Evolutionary conservation across 352 stramenopile species (phyloP), one percentile per base, ranked within the genome.

Genomic region (Globisporangium sylvaticum): DNA sequence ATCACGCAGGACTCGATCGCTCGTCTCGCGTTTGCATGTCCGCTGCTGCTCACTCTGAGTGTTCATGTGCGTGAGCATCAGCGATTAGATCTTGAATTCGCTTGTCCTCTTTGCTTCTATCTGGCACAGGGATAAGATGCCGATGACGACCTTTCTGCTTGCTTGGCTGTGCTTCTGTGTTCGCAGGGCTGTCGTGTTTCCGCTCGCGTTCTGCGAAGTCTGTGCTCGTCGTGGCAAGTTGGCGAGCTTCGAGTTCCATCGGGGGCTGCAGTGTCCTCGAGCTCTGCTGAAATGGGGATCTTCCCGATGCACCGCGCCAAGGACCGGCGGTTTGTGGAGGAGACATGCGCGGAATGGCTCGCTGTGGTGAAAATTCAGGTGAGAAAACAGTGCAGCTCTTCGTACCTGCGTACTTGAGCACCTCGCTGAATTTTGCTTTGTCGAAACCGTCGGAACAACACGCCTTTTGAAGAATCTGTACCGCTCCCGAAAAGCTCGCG

Each of bases 221-320:
- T 92, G 25, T 83, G 83, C 55, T 84, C 83, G 1, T 91, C 77
- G 5, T 94, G 86, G 86, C 74, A 73, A 22, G 87, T 92, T 61
- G 80, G 72, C 0, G 75, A 79, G 27, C 66, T 92, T 7, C 75
- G 78, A 7, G 60, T 89, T 5, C 76, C 74, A 3, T 57, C 67
- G 12, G 62, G 71, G 22, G 57, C 61, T 27, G 69, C 63, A 15
- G 69, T 71, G 1, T 68, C 59, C 1, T 69, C 66, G 3, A 65
- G 46, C 29, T 48, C 55, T 20, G 58, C 48, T 2, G 77, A 90
- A 9, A 66, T 88, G n/a, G 86, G 82, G 3, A 78, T 91, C 34
- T 92, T 91, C 66, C 86, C 86, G 8, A 72, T 72, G n/a, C 73
- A 81, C n/a, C 74, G 86, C 3, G 86, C 83, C 10, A 89, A 86